phyloP scores from a whole-genome alignment of 352 stramenopile species.

The Phytophthora podocarpi region DNA sequence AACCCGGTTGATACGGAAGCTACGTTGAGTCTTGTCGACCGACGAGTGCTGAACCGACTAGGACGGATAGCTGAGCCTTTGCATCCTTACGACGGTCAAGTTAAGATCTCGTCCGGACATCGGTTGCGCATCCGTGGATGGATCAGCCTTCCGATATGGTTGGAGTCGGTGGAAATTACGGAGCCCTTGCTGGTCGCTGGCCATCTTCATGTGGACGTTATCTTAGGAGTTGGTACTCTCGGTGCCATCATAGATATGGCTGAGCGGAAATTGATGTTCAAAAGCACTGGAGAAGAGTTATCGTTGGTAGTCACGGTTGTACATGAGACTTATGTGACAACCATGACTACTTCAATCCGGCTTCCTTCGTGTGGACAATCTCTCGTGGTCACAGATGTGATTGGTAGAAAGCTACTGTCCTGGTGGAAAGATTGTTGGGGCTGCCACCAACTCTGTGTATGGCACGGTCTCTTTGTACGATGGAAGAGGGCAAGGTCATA shows the following conservation, averaged over 20 bases:
- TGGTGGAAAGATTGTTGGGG: not conserved
- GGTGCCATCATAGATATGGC: constrained; percentile 6
- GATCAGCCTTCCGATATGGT: not conserved
- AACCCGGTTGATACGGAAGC: constrained; percentile 4
- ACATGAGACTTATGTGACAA: not conserved
- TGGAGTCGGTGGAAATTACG: not conserved
- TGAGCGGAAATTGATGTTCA: not conserved
- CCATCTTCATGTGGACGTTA: not conserved
- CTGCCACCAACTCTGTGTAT: not conserved
- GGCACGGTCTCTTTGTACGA: not conserved
- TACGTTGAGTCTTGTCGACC: constrained; percentile 1
- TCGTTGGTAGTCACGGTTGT: not conserved
- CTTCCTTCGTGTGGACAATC: not conserved
- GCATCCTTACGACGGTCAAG: not conserved
- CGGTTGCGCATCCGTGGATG: not conserved
- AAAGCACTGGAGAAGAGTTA: not conserved
- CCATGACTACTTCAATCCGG: not conserved
- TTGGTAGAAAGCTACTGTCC: not conserved
- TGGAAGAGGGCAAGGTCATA: not conserved
- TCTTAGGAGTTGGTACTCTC: not conserved
- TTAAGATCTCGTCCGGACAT: constrained; percentile 1
- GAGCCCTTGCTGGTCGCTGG: not conserved
- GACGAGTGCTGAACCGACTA: not conserved
- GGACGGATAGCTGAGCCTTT: not conserved
- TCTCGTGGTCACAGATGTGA: not conserved